Evolutionary conservation across 176 grass and related monocot genomes (phyloP), one percentile per base, ranked within the genome.

Genomic region (Poa annua): DNA sequence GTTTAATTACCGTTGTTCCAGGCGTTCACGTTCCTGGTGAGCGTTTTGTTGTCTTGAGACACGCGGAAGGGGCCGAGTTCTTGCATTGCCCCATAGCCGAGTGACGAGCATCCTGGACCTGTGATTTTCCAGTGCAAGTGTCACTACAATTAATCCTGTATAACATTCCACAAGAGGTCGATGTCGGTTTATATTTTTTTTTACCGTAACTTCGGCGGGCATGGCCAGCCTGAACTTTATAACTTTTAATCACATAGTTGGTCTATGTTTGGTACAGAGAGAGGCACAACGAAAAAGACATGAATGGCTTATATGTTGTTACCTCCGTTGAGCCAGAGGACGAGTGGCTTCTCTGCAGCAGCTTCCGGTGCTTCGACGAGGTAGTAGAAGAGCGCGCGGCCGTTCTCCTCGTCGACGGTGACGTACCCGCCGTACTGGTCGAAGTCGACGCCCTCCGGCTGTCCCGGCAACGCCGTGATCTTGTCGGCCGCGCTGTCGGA

Each of bases 271-370:
- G n/a, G n/a, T n/a, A n/a, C n/a, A n/a, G n/a, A n/a, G n/a, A n/a
- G n/a, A n/a, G n/a, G n/a, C n/a, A n/a, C n/a, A n/a, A n/a, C n/a
- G n/a, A n/a, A n/a, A n/a, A n/a, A n/a, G n/a, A n/a, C n/a, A n/a
- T n/a, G n/a, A n/a, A n/a, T n/a, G n/a, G n/a, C 4, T 51, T 17
- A 52, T 52, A 59, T 26, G 47, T 10, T 16, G 25, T 80, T 41
- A 82, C 88, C 88, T 86, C 88, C 88, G 45, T 90, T 90, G 15
- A 90, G 78, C 88, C 84, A 90, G 21, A 90, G 61, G 22, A 90
- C 32, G 56, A 90, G 79, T 38, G 84, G 84, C 54, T 78, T 78
- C 11, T 20, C 51, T 13, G 54, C 52, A 2, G 64, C 20, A 26
- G 55, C 29, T 16, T n/a, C 0, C 3, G 72, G 64, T 5, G 84